Conservation (phyloP, 768 basidiomycete genomes). For the Termitomyces sp. region DNA sequence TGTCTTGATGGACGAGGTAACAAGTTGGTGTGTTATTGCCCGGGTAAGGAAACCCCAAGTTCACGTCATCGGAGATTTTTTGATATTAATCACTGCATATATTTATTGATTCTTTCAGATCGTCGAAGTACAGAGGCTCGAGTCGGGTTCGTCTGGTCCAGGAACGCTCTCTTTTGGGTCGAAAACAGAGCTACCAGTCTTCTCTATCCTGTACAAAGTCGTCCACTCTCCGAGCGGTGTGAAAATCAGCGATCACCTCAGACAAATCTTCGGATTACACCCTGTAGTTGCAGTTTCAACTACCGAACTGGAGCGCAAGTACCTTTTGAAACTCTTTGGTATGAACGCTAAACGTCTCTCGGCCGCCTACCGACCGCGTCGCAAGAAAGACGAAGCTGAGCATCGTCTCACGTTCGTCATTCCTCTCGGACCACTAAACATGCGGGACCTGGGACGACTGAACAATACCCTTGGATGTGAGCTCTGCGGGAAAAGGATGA, state of each 20-base stretch:
- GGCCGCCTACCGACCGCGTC: constrained; percentile 18
- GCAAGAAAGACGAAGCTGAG: constrained; percentile 18
- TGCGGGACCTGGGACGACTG: constrained; percentile 34
- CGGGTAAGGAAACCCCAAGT: constrained; percentile 12
- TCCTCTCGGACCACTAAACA: constrained; percentile 30
- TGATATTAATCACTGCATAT: too few species aligned
- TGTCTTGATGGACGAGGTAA: constrained; percentile 17
- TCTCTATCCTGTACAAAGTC: constrained; percentile 23
- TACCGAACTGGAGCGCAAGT: constrained; percentile 28
- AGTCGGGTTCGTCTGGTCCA: background rate
- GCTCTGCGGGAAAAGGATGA: constrained; percentile 32
- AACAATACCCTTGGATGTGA: constrained; percentile 31
- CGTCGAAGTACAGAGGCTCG: constrained; percentile 14
- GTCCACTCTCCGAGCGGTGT: constrained; percentile 14
- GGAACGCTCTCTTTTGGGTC: background rate
- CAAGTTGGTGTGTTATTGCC: constrained; percentile 21
- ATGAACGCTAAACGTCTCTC: constrained; percentile 29
- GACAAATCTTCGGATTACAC: constrained; percentile 6
- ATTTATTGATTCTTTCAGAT: constrained; percentile 21
- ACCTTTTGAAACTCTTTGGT: constrained; percentile 27
- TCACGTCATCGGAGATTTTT: background rate
- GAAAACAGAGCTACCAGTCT: constrained; percentile 22
- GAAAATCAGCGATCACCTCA: constrained; percentile 12
- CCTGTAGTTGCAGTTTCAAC: constrained; percentile 12
- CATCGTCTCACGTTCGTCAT: constrained; percentile 30